phyloP scores from a whole-genome alignment of 1,284 basidiomycete species.

The Cronartium quercuum region DNA sequence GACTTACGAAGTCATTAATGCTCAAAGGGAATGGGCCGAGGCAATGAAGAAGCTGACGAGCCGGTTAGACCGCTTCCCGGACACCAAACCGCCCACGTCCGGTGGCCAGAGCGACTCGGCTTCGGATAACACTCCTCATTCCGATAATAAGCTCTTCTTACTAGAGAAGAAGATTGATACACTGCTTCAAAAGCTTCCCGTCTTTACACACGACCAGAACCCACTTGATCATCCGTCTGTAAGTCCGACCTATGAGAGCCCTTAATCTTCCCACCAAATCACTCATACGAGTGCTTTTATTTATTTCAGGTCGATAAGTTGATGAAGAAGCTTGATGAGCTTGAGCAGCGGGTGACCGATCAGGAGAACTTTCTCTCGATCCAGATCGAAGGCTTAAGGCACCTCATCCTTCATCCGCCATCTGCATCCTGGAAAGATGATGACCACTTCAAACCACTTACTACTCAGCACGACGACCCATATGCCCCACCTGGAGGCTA shows the following conservation, averaged over 20 bases:
- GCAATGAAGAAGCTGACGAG: slow-evolving; percentile 12
- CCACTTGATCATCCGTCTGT: too few species aligned
- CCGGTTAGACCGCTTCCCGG: slow-evolving; percentile 8
- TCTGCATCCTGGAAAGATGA: not conserved
- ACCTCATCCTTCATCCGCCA: slow-evolving; percentile 18
- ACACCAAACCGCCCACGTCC: not conserved
- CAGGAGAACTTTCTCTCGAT: slow-evolving; percentile 31
- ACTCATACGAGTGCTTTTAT: too few species aligned
- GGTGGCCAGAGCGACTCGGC: not conserved
- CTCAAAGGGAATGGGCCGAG: slow-evolving; percentile 24
- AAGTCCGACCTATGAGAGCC: too few species aligned
- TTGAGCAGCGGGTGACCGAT: slow-evolving; percentile 16
- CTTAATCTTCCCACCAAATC: too few species aligned
- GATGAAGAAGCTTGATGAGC: slow-evolving; percentile 15
- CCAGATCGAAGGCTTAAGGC: slow-evolving; percentile 32
- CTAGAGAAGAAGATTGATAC: slow-evolving; percentile 23
- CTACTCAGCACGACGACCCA: slow-evolving; percentile 19
- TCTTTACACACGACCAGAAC: too few species aligned
- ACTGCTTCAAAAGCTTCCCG: slow-evolving; percentile 6
- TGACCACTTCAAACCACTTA: slow-evolving; percentile 29
- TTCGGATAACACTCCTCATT: not conserved
- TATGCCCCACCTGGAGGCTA: not conserved
- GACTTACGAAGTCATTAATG: slow-evolving; percentile 25
- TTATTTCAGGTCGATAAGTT: not conserved
- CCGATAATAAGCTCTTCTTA: not conserved